Conservation (phyloP, 495 filamentous ascomycete genomes). For the Tuber calosporum region DNA sequence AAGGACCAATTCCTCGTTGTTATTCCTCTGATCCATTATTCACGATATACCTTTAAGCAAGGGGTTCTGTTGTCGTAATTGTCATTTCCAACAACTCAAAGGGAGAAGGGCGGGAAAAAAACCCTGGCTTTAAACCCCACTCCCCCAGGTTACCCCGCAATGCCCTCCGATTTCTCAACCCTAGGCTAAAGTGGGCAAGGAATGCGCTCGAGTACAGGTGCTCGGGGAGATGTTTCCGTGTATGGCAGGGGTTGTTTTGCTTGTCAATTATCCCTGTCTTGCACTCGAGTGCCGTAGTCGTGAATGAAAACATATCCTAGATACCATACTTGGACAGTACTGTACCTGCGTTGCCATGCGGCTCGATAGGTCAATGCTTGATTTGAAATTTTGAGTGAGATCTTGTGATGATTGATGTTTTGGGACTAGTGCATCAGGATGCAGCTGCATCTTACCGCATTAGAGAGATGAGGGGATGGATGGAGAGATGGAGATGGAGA, state of each 20-base stretch:
- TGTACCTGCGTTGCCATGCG: background rate
- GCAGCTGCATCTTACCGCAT: background rate
- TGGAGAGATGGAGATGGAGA: background rate
- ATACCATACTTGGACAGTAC: too few relatives aligned
- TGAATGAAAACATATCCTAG: too few relatives aligned
- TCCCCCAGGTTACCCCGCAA: conserved; percentile 19
- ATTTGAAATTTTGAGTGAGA: background rate
- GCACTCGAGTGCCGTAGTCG: too few relatives aligned
- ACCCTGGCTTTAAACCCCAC: conserved; percentile 6
- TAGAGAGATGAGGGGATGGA: background rate
- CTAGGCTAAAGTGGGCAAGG: conserved; percentile 6
- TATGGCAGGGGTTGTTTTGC: too few relatives aligned
- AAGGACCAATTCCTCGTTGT: conserved; percentile 68
- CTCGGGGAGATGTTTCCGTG: too few relatives aligned
- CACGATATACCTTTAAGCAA: conserved; percentile 6
- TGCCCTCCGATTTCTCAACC: conserved; percentile 15
- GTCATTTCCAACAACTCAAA: background rate
- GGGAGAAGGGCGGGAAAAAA: conserved; percentile 11
- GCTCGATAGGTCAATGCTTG: background rate
- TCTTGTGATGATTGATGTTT: background rate
- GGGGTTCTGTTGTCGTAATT: conserved; percentile 19
- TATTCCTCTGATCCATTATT: conserved; percentile 34
- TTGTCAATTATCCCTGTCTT: too few relatives aligned
- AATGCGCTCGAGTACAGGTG: background rate
- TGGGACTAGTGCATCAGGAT: background rate